These are phyloP conservation scores for Cryptococcus jaspeensis DNA, from an alignment of 1,284 basidiomycete species.

Conservation along the genomic window DNA sequence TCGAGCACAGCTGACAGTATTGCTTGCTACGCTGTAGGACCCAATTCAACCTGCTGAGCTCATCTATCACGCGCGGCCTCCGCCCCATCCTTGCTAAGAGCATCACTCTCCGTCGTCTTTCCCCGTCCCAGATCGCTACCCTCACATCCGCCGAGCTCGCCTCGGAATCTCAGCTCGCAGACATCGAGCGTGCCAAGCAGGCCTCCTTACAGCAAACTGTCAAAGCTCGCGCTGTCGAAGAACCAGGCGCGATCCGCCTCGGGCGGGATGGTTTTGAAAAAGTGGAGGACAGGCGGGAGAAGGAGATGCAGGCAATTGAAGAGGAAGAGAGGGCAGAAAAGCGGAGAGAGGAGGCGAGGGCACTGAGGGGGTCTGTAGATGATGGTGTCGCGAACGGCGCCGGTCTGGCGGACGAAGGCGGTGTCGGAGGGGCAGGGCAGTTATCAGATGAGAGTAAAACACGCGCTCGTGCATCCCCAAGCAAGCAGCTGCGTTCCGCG, in stretches of 20 bases:
- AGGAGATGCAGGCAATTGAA: slow-evolving; percentile 24
- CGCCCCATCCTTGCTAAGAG: slow-evolving; percentile 25
- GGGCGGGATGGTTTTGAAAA: slow-evolving; percentile 45
- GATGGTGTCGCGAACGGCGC: not conserved
- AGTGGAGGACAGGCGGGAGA: slow-evolving; percentile 28
- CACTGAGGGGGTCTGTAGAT: not conserved
- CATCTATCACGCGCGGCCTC: slow-evolving; percentile 31
- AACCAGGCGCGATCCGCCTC: slow-evolving; percentile 27
- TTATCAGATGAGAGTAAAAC: not conserved
- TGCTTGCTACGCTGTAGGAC: slow-evolving; percentile 21
- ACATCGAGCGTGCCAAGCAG: slow-evolving; percentile 32
- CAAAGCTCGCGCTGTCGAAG: slow-evolving; percentile 17
- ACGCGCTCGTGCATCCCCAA: not conserved
- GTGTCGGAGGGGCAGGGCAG: too few relatives aligned
- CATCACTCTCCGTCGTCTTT: slow-evolving; percentile 21
- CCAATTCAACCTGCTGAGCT: slow-evolving; percentile 41
- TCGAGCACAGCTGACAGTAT: too few relatives aligned
- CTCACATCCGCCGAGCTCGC: slow-evolving; percentile 41
- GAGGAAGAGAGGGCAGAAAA: slow-evolving; percentile 19
- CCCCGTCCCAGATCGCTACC: slow-evolving; percentile 32
- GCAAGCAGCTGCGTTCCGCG: not conserved
- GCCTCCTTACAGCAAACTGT: slow-evolving; percentile 39
- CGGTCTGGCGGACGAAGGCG: too few relatives aligned
- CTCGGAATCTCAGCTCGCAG: slow-evolving; percentile 34
- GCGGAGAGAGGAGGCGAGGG: slow-evolving; percentile 7